These are phyloP conservation scores for Haberlea rhodopensis DNA, from an alignment of 257 asterid genomes.

Conservation along the genomic window DNA sequence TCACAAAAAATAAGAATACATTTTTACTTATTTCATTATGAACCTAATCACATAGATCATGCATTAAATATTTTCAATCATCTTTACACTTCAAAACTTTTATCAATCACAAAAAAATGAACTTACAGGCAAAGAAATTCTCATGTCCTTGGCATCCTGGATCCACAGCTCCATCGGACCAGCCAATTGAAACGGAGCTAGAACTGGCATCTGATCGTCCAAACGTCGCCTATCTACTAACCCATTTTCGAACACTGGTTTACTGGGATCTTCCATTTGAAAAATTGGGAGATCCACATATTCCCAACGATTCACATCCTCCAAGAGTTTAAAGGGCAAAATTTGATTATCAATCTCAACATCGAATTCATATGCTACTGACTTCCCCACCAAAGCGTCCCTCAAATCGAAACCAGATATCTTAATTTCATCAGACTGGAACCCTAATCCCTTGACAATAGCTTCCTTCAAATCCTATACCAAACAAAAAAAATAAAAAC, in stretches of 20 bases:
- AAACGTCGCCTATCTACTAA: constrained; percentile 45
- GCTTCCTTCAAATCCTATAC: constrained; percentile 82
- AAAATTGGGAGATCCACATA: constrained; percentile 87
- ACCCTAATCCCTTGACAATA: constrained; percentile 85
- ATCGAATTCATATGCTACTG: constrained; percentile 85
- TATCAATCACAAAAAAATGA: constrained; percentile 6
- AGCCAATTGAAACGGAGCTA: constrained; percentile 87
- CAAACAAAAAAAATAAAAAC: background rate
- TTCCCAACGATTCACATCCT: constrained; percentile 92
- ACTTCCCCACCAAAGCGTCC: constrained; percentile 78
- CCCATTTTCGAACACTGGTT: constrained; percentile 44
- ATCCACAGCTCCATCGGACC: constrained; percentile 99
- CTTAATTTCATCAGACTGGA: constrained; percentile 71
- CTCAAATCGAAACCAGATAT: constrained; percentile 82
- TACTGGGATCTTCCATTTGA: constrained; percentile 40
- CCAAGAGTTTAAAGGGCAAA: constrained; percentile 80
- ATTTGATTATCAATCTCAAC: constrained; percentile 76
- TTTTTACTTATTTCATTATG: too few relatives aligned
- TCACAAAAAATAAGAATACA: background rate
- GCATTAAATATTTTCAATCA: too few relatives aligned
- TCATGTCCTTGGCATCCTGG: constrained; percentile 90
- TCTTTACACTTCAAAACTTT: too few relatives aligned
- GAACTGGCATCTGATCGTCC: constrained; percentile 65
- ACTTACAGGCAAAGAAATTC: constrained; percentile 91
- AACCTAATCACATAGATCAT: too few relatives aligned